Evolutionary conservation across 306 rosid genomes (phyloP).

Genomic region (Canavalia ensiformis): DNA sequence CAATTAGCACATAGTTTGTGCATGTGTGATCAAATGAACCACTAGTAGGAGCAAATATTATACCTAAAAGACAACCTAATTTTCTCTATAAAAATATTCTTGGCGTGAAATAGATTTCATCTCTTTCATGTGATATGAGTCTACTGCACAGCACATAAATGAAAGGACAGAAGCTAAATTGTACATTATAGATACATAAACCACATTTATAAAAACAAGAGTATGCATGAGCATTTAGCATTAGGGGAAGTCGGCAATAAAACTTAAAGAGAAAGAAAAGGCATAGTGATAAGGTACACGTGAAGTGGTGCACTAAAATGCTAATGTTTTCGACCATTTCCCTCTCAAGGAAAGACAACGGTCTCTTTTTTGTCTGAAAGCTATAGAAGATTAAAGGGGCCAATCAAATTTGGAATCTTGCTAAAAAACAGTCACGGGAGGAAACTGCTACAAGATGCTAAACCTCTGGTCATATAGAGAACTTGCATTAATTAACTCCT

Average conservation of each 20-base stretch:
- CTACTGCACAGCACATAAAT: conserved; percentile 34
- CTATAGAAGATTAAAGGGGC: conserved; percentile 44
- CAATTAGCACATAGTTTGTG: neutral
- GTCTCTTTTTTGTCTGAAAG: conserved; percentile 46
- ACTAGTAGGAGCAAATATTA: neutral
- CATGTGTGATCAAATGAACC: conserved; percentile 26
- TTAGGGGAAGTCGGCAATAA: conserved; percentile 27
- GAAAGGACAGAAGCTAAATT: conserved; percentile 24
- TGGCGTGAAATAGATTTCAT: conserved; percentile 40
- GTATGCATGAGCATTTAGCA: conserved; percentile 21
- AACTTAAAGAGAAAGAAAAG: conserved; percentile 51
- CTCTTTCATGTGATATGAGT: conserved; percentile 16
- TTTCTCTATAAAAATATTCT: conserved; percentile 24
- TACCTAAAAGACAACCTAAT: conserved; percentile 21
- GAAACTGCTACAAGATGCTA: conserved; percentile 49
- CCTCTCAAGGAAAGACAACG: conserved; percentile 47
- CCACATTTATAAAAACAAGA: conserved; percentile 26
- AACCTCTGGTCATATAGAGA: conserved; percentile 30
- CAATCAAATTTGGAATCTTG: conserved; percentile 56
- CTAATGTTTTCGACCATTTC: conserved; percentile 42
- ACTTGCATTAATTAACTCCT: conserved; percentile 36
- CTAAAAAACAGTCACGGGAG: conserved; percentile 67
- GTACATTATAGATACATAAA: neutral
- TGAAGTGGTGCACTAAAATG: conserved; percentile 40
- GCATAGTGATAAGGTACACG: conserved; percentile 47